These are phyloP conservation scores for Cephaloascus albidus DNA, from an alignment of 805 yeast species.

Conservation along the genomic window DNA sequence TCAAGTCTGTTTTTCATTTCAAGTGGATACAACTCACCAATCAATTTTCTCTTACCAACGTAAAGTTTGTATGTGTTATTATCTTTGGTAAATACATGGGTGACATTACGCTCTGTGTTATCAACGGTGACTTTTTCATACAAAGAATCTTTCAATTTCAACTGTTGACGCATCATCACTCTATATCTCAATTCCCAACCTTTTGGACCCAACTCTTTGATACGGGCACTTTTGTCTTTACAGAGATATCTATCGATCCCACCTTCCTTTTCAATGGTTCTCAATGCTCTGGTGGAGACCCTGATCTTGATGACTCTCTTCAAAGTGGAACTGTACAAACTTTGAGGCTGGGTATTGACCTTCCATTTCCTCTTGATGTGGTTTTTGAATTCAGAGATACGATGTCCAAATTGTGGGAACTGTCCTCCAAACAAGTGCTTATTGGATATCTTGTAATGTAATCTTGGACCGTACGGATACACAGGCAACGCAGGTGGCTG, in stretches of 20 bases:
- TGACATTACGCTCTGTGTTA: conserved; percentile 28
- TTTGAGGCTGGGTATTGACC: conserved; percentile 72
- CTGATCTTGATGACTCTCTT: conserved; percentile 44
- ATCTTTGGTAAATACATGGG: conserved; percentile 33
- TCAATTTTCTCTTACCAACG: conserved; percentile 58
- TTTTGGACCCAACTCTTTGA: conserved; percentile 83
- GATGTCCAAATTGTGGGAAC: conserved; percentile 67
- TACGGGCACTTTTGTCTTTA: conserved; percentile 82
- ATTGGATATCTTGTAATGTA: conserved; percentile 74
- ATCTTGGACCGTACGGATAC: conserved; percentile 74
- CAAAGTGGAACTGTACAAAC: conserved; percentile 79
- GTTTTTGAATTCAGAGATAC: conserved; percentile 67
- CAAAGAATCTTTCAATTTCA: conserved; percentile 27
- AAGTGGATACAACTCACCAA: conserved; percentile 42
- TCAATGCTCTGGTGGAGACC: conserved; percentile 72
- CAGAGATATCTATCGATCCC: conserved; percentile 85
- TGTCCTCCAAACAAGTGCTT: conserved; percentile 88
- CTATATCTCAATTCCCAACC: conserved; percentile 89
- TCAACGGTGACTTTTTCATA: conserved; percentile 21
- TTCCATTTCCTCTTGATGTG: conserved; percentile 65
- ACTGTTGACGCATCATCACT: conserved; percentile 41
- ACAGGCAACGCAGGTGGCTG: conserved; percentile 41
- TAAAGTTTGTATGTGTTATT: conserved; percentile 32
- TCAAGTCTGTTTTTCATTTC: conserved; percentile 36
- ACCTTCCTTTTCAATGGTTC: conserved; percentile 87